These are phyloP conservation scores for Leptosphaerulina australis DNA, from an alignment of 2,329 filamentous ascomycete species.

Conservation along the genomic window DNA sequence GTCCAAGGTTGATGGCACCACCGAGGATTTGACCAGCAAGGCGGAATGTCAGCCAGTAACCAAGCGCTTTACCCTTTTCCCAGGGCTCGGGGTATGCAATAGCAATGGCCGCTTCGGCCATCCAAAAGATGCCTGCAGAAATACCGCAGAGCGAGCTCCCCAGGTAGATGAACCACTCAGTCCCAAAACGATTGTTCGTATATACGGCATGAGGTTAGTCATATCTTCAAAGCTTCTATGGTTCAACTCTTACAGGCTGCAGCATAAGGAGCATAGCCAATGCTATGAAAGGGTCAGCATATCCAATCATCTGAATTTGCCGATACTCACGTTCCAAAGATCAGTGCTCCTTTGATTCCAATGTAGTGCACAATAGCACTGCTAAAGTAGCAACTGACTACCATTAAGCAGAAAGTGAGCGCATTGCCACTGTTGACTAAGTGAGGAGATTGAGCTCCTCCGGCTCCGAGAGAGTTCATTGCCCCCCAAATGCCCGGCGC, in stretches of 20 bases:
- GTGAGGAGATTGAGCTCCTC: conserved; percentile 67
- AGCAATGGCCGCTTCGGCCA: conserved; percentile 74
- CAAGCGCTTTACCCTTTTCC: conserved; percentile 55
- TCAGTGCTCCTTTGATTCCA: conserved; percentile 72
- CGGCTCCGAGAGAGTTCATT: conserved; percentile 74
- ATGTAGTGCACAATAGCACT: conserved; percentile 69
- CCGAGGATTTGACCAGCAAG: conserved; percentile 72
- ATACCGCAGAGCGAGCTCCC: conserved; percentile 73
- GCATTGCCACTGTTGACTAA: conserved; percentile 75
- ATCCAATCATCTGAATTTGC: not conserved
- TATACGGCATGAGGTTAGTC: conserved; percentile 57
- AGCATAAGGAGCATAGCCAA: conserved; percentile 74
- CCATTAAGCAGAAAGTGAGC: conserved; percentile 74
- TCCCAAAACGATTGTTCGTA: conserved; percentile 70
- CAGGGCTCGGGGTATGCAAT: conserved; percentile 73
- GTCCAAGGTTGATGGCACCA: conserved; percentile 71
- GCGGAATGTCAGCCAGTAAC: conserved; percentile 69
- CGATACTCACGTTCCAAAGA: conserved; percentile 67
- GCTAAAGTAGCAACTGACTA: conserved; percentile 70
- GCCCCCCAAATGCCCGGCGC: conserved; percentile 75
- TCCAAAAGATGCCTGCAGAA: conserved; percentile 76
- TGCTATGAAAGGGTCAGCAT: conserved; percentile 34
- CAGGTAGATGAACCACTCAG: conserved; percentile 70
- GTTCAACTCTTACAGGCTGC: conserved; percentile 53
- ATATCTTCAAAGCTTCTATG: not conserved